phyloP scores from a whole-genome alignment of 2,329 filamentous ascomycete genomes.

The Claviceps sp. region DNA sequence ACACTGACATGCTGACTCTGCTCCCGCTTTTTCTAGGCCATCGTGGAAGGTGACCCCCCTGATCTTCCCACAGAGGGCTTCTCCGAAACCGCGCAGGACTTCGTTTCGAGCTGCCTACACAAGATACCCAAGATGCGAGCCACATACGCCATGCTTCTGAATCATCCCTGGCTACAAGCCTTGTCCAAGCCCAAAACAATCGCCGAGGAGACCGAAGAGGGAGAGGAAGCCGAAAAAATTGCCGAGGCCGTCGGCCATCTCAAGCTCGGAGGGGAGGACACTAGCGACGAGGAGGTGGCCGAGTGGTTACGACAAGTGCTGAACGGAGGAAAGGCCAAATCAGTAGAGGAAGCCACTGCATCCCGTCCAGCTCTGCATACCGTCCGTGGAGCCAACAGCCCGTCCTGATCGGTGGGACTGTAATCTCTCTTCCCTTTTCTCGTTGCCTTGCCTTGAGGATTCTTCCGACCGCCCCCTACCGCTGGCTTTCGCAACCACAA shows the following conservation, averaged over 20 bases:
- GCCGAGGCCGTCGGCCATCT: slow-evolving; percentile 32
- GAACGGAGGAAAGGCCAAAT: slow-evolving; percentile 40
- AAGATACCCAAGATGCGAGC: slow-evolving; percentile 87
- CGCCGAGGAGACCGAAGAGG: slow-evolving; percentile 54
- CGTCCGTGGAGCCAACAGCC: slow-evolving; percentile 41
- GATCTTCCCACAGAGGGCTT: slow-evolving; percentile 68
- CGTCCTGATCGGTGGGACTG: slow-evolving; percentile 8
- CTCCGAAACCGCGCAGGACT: slow-evolving; percentile 68
- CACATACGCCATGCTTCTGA: slow-evolving; percentile 80
- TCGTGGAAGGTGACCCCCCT: slow-evolving; percentile 93
- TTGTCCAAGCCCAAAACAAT: slow-evolving; percentile 68
- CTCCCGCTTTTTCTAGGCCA: slow-evolving; percentile 48
- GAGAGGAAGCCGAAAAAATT: slow-evolving; percentile 31
- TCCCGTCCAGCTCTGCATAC: slow-evolving; percentile 73
- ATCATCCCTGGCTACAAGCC: slow-evolving; percentile 74
- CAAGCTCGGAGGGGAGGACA: slow-evolving; percentile 22
- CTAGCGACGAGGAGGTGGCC: slow-evolving; percentile 68
- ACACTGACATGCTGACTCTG: slow-evolving; percentile 4
- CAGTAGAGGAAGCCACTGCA: slow-evolving; percentile 30
- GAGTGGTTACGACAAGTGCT: slow-evolving; percentile 69
- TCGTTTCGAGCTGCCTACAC: slow-evolving; percentile 80
- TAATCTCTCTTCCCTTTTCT: background rate
- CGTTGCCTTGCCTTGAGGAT: too few relatives aligned
- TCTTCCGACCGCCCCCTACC: background rate
- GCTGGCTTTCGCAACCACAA: too few relatives aligned